These are phyloP conservation scores for Yamadazyma spencermartinsiae DNA, from an alignment of 1,139 yeast species.

Conservation along the genomic window DNA sequence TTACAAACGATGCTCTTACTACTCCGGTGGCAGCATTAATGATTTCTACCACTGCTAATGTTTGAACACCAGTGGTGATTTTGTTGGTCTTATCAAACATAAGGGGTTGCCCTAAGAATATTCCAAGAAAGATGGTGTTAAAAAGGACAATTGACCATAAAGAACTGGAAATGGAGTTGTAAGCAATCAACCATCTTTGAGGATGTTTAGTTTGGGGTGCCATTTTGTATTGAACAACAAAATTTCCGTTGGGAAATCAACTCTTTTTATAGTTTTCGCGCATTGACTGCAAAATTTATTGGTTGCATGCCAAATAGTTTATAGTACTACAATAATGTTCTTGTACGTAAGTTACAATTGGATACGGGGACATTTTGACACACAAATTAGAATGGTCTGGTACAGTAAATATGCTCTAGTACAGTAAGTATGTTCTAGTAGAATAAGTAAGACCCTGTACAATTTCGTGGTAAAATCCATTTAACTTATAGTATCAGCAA, in stretches of 20 bases:
- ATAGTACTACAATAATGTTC: no score
- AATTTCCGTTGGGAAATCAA: neutral
- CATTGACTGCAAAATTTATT: no score
- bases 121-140: slow-evolving; percentile 39
- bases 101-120: slow-evolving; percentile 54
- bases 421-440: no score
- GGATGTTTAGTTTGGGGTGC: slow-evolving; percentile 22
- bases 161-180: slow-evolving; percentile 46
- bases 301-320: no score
- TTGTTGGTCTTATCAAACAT: slow-evolving; percentile 60
- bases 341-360: no score
- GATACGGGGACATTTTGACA: no score
- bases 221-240: slow-evolving; percentile 5
- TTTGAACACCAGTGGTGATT: slow-evolving; percentile 69
- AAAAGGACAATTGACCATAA: slow-evolving; percentile 47
- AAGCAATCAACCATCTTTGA: slow-evolving; percentile 42
- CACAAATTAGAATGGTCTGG: no score
- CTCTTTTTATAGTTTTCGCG: neutral
- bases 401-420: no score
- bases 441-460: no score
- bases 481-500: no score
- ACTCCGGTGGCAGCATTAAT: slow-evolving; percentile 74
- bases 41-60: slow-evolving; percentile 81
- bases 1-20: slow-evolving; percentile 81
- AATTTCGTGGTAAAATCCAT: no score